A percentile compares a stretch with the other conserved stretches of the same genome.
Evolutionary conservation across 352 stramenopile species (phyloP).

Genomic region (Pythium apleroticum): DNA sequence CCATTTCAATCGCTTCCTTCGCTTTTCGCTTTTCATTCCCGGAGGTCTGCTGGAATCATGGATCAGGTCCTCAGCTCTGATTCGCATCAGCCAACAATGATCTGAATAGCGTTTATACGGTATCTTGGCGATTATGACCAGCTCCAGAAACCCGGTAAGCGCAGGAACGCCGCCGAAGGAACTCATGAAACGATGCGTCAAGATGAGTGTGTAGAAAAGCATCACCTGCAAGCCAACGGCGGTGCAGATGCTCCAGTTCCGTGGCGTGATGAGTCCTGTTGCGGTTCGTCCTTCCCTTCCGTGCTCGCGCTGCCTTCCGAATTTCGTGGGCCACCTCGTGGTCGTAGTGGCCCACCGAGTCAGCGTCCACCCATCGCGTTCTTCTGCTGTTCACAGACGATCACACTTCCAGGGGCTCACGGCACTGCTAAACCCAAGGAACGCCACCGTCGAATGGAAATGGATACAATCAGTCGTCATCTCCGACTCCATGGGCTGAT

Average conservation of each 20-base stretch:
- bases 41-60: background rate
- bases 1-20: conserved; percentile 7
- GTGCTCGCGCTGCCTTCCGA: background rate
- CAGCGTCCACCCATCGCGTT: background rate
- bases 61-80: conserved; percentile 7
- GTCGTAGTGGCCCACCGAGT: background rate
- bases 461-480: conserved; percentile 19
- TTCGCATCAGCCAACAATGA: background rate
- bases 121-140: conserved; percentile 7
- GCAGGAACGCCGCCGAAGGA: conserved; percentile 12
- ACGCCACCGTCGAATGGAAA: conserved; percentile 21
- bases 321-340: conserved; percentile 2
- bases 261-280: background rate
- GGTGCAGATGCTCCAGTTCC: conserved; percentile 4
- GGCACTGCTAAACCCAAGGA: background rate
- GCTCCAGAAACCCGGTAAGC: conserved; percentile 11
- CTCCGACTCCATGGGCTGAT: background rate
- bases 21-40: background rate
- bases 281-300: conserved; percentile 4
- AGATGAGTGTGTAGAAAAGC: background rate
- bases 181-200: conserved; percentile 1
- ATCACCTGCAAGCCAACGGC: background rate
- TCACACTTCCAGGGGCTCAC: background rate
- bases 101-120: conserved; percentile 8
- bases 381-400: background rate